Evolutionary conservation across 352 stramenopile genomes (phyloP), one percentile per base, ranked within the genome.

Genomic region (Pythium inflatum): DNA sequence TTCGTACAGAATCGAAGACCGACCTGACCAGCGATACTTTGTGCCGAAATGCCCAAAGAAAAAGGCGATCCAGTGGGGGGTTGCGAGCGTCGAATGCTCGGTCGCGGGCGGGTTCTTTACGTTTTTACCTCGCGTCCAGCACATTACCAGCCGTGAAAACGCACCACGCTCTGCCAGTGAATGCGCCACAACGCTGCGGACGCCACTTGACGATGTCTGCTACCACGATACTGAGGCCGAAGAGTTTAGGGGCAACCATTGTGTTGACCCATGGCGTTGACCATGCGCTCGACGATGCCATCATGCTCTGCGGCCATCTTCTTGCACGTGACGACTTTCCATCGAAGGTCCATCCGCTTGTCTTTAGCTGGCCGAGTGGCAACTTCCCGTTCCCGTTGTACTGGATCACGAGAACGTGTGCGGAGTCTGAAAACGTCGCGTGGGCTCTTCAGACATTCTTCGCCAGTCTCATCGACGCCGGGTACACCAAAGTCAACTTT

Each of bases 31-130:
- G 22, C 85, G 82, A 34, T 71, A 53, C n/a, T 89, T 86, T 30
- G 78, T 75, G 25, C 83, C 83, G 9, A 84, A 81, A 46, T 79
- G 85, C 61, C 75, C 80, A 6, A 49, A 68, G 0, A 74, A 78
- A 4, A 41, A 41, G 34, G 75, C 73, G 3, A 64, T 88, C 20
- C 48, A 55, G 12, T 96, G 87, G 80, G 91, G 90, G 20, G 87
- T 97, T 0, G 85, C 82, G 1, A 91, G 82, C 40, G 88, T 97
- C 12, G 84, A 92, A 62, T 92, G 84, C 38, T 92, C 84, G 12
- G 82, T 92, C 1, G 89, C 84, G 3, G 84, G 84, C 3, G 82
- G 84, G 1, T 92, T 92, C 55, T 92, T 92, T 68, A 82, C 65
- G 28, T 92, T 90, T 30, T 71, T 92, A 36, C 84, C 84, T 22